Base-by-base conservation (phyloP, 192 early-diverging fungal species). In the Paraglomus brasilianum region DNA sequence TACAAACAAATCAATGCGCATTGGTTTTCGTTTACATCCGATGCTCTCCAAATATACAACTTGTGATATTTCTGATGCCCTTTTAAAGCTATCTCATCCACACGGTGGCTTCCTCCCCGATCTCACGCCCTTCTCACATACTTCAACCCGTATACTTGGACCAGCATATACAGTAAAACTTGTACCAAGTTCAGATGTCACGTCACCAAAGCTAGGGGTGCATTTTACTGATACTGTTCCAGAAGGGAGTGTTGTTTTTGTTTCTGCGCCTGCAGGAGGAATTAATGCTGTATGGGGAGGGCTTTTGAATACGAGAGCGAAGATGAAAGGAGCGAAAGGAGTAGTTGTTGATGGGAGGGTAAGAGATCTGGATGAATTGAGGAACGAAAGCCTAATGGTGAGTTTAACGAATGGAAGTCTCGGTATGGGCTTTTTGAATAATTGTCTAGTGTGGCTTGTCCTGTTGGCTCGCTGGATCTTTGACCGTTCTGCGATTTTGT, bases 271-370 rank as follows among this genome's bases (percentile, higher is more conserved):
- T 19, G 56, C 75, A 60, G 68, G 80, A 52, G 56, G 70, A 30
- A 76, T 79, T 48, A 83, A 83, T 64, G 85, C 83, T 0, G 81
- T 81, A 38, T 86, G 85, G 85, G 85, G 85, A 10, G 85, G 85
- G 24, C 68, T 86, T 3, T 84, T 86, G 81, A 78, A 80, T 4
- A 83, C 85, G 17, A 65, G 85, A 43, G 85, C 81, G 0, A 79
- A 77, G 43, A 55, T 69, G 39, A 76, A 62, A 56, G 76, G 80
- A 19, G 78, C 72, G 0, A 68, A 76, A n/a, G 85, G 83, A 15
- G 83, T 84, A 9, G 72, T 86, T 3, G 76, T 86, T 15, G 85
- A 86, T 76, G 78, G 78, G 14, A 71, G 75, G 14, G 72, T 86
- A 45, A 75, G 85, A 41, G 85, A 86, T 66, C 66, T 86, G 21